Conservation (phyloP, 306 rosid genomes). For the Trifolium fragiferum region DNA sequence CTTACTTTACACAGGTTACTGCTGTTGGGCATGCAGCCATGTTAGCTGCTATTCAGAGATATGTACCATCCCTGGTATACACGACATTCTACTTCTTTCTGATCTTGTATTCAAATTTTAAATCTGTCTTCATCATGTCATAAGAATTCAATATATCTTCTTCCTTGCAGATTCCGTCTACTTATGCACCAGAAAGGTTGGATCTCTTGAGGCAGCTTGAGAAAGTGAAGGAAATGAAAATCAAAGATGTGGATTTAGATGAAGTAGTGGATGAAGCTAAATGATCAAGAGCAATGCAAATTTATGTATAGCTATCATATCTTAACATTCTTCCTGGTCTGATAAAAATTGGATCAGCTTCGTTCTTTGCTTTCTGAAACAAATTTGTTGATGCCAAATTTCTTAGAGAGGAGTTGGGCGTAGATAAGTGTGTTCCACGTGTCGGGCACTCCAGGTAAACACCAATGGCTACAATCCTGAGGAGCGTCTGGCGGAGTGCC, state of each 20-base stretch:
- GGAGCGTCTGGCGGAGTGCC: constrained; percentile 78
- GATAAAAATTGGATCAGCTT: constrained; percentile 38
- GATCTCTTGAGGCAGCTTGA: constrained; percentile 92
- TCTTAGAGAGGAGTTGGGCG: constrained; percentile 63
- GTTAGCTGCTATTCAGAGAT: constrained; percentile 98
- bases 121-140: neutral
- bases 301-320: constrained; percentile 52
- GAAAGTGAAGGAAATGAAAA: constrained; percentile 85
- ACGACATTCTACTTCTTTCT: constrained; percentile 14
- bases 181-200: constrained; percentile 95
- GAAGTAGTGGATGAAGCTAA: constrained; percentile 63
- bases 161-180: constrained; percentile 84
- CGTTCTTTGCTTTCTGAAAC: constrained; percentile 35
- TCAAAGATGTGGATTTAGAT: constrained; percentile 51
- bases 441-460: constrained; percentile 97
- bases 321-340: constrained; percentile 43
- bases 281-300: constrained; percentile 53
- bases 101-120: constrained; percentile 6
- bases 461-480: constrained; percentile 99
- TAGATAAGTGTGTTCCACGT: constrained; percentile 91
- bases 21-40: constrained; percentile 99
- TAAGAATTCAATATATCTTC: constrained; percentile 24
- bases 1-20: constrained; percentile 71
- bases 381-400: constrained; percentile 50
- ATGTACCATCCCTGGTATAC: constrained; percentile 88